Evolutionary conservation across 805 yeast genomes (phyloP).

Genomic region (Ascoidea asiatica): DNA sequence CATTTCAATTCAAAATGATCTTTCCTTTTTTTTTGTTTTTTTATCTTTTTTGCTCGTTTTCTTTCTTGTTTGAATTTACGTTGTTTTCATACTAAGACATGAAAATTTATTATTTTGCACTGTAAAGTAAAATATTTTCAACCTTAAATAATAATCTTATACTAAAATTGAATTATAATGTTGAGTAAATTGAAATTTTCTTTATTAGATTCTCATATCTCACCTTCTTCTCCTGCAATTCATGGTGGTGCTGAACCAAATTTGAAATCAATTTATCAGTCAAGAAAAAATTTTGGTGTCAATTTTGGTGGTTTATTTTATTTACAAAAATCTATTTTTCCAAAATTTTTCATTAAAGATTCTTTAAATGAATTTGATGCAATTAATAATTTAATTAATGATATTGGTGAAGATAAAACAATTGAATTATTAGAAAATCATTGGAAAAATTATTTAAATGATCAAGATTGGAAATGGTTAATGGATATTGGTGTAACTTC

Average conservation of each 20-base stretch:
- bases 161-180: background rate
- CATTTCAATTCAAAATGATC: too few species aligned
- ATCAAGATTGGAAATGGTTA: conserved; percentile 74
- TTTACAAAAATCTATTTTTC: conserved; percentile 68
- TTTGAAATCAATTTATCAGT: conserved; percentile 36
- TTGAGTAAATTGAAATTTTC: background rate
- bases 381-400: conserved; percentile 31
- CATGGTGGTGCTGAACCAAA: conserved; percentile 22
- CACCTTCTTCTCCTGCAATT: conserved; percentile 16
- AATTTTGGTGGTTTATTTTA: conserved; percentile 77
- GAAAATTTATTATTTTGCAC: too few species aligned
- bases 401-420: conserved; percentile 41
- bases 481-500: conserved; percentile 53
- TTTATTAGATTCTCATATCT: background rate
- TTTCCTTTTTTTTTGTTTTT: too few species aligned
- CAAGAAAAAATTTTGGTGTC: conserved; percentile 64
- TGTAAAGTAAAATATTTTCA: background rate
- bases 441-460: conserved; percentile 49
- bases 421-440: conserved; percentile 41
- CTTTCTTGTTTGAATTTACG: too few species aligned
- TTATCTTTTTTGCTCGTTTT: too few species aligned
- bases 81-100: too few species aligned
- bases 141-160: background rate
- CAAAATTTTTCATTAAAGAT: conserved; percentile 41
- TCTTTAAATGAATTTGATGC: conserved; percentile 67